Percentiles rank a stretch among this genome's conserved stretches.
These are phyloP conservation scores for Mycena venus DNA, from an alignment of 768 basidiomycete genomes.

Conservation along the genomic window DNA sequence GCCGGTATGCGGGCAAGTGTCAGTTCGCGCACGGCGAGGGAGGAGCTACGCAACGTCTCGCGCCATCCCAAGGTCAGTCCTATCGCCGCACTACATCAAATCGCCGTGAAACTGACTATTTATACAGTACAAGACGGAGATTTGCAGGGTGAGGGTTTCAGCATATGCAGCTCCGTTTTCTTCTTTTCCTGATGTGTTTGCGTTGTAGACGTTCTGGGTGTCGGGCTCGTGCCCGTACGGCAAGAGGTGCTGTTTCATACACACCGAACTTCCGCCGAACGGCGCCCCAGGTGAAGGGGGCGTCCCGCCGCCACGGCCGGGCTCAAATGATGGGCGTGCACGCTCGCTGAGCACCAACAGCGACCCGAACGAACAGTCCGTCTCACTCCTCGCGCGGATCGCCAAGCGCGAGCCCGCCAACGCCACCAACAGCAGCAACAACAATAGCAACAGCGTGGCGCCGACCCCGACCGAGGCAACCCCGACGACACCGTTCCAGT, in stretches of 20 bases:
- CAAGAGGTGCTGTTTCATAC: slow-evolving; percentile 94
- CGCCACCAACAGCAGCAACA: too few species aligned
- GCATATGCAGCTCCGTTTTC: slow-evolving; percentile 15
- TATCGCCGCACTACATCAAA: slow-evolving; percentile 15
- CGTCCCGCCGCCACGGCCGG: slow-evolving; percentile 61
- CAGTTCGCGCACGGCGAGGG: slow-evolving; percentile 95
- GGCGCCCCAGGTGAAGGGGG: slow-evolving; percentile 68
- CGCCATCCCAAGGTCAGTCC: slow-evolving; percentile 87
- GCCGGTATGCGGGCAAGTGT: slow-evolving; percentile 89
- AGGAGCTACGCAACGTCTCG: slow-evolving; percentile 86
- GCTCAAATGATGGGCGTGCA: slow-evolving; percentile 59
- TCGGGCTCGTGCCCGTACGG: slow-evolving; percentile 95
- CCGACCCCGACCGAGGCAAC: slow-evolving; percentile 70
- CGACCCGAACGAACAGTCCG: slow-evolving; percentile 79
- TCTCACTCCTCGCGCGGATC: slow-evolving; percentile 84
- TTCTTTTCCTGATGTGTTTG: slow-evolving; percentile 22
- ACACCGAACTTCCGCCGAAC: slow-evolving; percentile 84
- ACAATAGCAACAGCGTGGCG: slow-evolving; percentile 47
- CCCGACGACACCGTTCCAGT: slow-evolving; percentile 60
- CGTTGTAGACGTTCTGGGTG: slow-evolving; percentile 89
- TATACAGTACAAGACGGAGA: slow-evolving; percentile 90
- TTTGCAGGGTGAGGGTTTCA: slow-evolving; percentile 78
- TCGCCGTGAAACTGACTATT: slow-evolving; percentile 31
- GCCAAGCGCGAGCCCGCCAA: slow-evolving; percentile 64
- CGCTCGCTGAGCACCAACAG: slow-evolving; percentile 84